Conservation (phyloP, 768 basidiomycete species). For the Tulasnella sp. region DNA sequence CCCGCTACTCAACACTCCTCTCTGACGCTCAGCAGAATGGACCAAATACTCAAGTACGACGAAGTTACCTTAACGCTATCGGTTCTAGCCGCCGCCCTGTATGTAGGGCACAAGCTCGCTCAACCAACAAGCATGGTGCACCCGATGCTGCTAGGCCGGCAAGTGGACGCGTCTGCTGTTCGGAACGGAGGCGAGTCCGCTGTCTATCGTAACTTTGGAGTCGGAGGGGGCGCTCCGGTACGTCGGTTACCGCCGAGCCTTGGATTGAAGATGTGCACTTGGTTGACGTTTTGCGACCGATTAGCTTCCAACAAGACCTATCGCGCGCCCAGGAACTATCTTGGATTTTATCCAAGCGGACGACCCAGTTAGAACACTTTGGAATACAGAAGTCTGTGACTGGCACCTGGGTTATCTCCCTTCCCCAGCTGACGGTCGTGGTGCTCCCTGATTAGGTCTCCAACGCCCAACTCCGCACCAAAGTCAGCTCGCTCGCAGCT, state of each 20-base stretch:
- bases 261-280: background rate
- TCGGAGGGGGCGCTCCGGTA: slow-evolving; percentile 56
- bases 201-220: slow-evolving; percentile 86
- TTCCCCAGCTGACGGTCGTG: slow-evolving; percentile 13
- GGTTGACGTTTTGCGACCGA: background rate
- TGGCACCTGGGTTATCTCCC: background rate
- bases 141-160: slow-evolving; percentile 87
- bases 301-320: slow-evolving; percentile 70
- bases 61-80: slow-evolving; percentile 17
- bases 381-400: slow-evolving; percentile 64
- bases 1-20: background rate
- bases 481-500: slow-evolving; percentile 66
- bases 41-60: slow-evolving; percentile 18
- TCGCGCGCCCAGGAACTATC: slow-evolving; percentile 65
- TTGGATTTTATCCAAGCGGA: slow-evolving; percentile 64
- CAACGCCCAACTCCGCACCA: slow-evolving; percentile 62
- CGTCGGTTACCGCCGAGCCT: background rate
- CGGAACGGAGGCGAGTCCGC: slow-evolving; percentile 79
- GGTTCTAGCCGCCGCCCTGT: slow-evolving; percentile 53
- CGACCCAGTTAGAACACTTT: slow-evolving; percentile 67
- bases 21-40: slow-evolving; percentile 2
- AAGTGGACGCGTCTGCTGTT: slow-evolving; percentile 83
- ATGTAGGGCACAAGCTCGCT: slow-evolving; percentile 23
- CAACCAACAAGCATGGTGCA: slow-evolving; percentile 57
- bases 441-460: slow-evolving; percentile 52